Base-by-base conservation (phyloP, 805 yeast species). In the Cyberlindnera meyerae region DNA sequence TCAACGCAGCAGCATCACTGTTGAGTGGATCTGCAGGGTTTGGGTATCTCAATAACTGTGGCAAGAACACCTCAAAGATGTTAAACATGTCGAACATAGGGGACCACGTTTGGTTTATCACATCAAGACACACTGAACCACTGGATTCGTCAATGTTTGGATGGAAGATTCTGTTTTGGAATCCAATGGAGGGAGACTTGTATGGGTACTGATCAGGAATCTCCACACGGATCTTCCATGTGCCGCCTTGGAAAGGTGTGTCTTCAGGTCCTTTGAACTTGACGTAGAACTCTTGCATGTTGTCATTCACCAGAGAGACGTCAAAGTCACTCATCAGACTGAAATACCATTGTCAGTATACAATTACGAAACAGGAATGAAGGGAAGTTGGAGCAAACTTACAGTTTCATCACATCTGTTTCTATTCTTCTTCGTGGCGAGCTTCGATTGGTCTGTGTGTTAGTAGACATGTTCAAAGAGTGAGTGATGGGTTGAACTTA, bases 41-140 rank as follows among this genome's bases (percentile, higher is more conserved):
- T 14, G 97, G 97, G 54, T 90, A 93, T 37, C 89, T 75, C 44
- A 90, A 66, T 40, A 90, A 65, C 51, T 94, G 97, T 6, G 98
- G 98, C 42, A 90, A 65, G 64, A 90, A 93, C 56, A 86, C 81
- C 54, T 90, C 97, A 57, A 93, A 86, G 18, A 90, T 84, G 57
- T 93, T 93, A 47, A 80, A 68, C 47, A 93, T 72, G 37, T 93
- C 97, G 66, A 88, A 90, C 87, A 90, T 84, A 2, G 98, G 97
- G 28, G 95, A 84, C 98, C 98, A 90, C 1, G 97, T 87, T 56
- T 90, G 96, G 58, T 90, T 90, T 45, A 90, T 89, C 13, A 93
- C 97, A 58, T 90, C 97, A 33, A 90, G 75, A 61, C 98, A 90
- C 6, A 90, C 96, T 0, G 94, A 79, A 0, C 98, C 98, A 12